Conservation (phyloP, 305 asterid species). For the Fraxinus dipetala region DNA sequence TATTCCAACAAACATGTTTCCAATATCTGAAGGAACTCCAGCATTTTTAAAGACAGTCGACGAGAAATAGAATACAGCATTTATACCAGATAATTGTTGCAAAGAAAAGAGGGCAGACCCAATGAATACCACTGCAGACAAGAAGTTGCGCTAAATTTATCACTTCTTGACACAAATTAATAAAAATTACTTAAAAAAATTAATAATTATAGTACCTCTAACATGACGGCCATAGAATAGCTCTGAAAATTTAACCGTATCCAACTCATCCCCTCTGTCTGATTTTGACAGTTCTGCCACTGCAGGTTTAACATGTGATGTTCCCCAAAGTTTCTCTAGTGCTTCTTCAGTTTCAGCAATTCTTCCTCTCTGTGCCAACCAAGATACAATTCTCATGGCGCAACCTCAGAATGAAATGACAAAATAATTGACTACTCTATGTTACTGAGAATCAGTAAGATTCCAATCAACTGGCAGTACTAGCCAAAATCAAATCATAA, state of each 20-base stretch:
- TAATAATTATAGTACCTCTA: conserved; percentile 43
- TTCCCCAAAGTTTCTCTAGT: conserved; percentile 79
- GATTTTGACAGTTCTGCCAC: conserved; percentile 72
- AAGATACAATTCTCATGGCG: neutral
- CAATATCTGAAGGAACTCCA: conserved; percentile 80
- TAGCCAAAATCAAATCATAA: conserved; percentile 3
- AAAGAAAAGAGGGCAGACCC: conserved; percentile 77
- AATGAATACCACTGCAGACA: conserved; percentile 70
- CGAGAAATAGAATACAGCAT: conserved; percentile 91
- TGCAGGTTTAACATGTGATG: conserved; percentile 63
- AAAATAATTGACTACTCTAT: conserved; percentile 2
- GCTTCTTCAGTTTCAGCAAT: conserved; percentile 69
- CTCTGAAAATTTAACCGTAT: conserved; percentile 58
- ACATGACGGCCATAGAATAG: conserved; percentile 64
- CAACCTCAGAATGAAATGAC: conserved; percentile 3
- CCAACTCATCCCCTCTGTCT: conserved; percentile 64
- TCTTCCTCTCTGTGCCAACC: conserved; percentile 63
- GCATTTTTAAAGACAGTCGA: conserved; percentile 81
- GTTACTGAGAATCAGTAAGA: neutral
- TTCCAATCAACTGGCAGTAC: conserved; percentile 10
- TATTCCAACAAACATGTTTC: conserved; percentile 73
- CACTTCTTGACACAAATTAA: conserved; percentile 9
- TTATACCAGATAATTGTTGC: conserved; percentile 94
- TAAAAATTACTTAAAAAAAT: conserved; percentile 1
- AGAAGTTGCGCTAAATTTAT: conserved; percentile 8